Percentiles rank a stretch among this genome's conserved stretches.
These are phyloP conservation scores for Berkeleyomyces rouxiae DNA, from an alignment of 2,329 filamentous ascomycete species.

Conservation along the genomic window DNA sequence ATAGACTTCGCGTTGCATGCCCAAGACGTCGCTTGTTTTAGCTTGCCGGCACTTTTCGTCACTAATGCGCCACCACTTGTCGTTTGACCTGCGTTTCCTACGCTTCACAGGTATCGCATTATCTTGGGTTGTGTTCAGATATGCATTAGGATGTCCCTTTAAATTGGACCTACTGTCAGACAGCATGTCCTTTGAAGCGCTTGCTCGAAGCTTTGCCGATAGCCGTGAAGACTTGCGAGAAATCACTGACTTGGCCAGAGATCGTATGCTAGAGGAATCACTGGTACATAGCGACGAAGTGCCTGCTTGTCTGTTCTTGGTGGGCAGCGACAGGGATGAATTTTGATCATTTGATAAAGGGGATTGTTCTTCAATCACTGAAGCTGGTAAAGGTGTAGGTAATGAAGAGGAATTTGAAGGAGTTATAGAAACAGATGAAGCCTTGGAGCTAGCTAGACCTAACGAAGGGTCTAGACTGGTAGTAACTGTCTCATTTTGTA, in stretches of 20 bases:
- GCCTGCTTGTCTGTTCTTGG: constrained; percentile 26
- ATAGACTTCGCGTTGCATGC: constrained; percentile 93
- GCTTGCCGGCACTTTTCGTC: constrained; percentile 94
- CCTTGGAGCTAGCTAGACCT: constrained; percentile 24
- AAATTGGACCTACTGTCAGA: not conserved
- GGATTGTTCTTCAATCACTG: constrained; percentile 8
- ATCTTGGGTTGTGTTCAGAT: not conserved
- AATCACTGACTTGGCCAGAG: constrained; percentile 39
- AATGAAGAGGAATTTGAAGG: constrained; percentile 23
- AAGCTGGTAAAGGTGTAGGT: not conserved
- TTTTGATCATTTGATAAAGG: constrained; percentile 5
- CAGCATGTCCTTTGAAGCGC: not conserved
- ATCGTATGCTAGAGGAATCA: constrained; percentile 32
- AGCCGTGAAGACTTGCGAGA: constrained; percentile 27
- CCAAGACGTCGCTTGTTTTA: constrained; percentile 77
- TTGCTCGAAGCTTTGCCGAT: constrained; percentile 2
- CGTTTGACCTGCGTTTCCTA: constrained; percentile 35
- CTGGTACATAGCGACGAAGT: constrained; percentile 13
- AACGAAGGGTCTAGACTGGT: constrained; percentile 32
- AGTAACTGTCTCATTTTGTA: constrained; percentile 13
- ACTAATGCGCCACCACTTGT: constrained; percentile 92
- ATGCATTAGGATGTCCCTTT: not conserved
- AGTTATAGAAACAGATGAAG: constrained; percentile 19
- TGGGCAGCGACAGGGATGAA: not conserved
- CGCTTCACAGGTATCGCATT: not conserved